These are phyloP conservation scores for Aspergillus spinulosporus DNA, from an alignment of 2,329 filamentous ascomycete genomes.

Conservation along the genomic window DNA sequence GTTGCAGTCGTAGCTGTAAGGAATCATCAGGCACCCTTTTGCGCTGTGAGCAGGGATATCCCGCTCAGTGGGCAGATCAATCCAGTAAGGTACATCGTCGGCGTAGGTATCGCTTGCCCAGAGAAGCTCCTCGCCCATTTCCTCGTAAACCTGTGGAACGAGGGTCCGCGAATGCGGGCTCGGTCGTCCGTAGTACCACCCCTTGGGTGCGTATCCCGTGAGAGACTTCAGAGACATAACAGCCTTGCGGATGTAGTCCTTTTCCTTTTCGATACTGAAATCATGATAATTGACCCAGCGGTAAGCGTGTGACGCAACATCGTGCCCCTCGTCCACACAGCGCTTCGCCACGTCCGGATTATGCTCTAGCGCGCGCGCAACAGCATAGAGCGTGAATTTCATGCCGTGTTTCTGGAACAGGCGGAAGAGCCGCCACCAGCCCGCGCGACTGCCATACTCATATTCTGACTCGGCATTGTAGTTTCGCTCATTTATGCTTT, in stretches of 20 bases:
- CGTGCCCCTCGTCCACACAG: slow-evolving; percentile 1
- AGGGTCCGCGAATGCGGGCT: background rate
- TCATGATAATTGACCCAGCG: slow-evolving; percentile 12
- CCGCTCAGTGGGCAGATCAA: slow-evolving; percentile 1
- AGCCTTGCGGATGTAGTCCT: slow-evolving; percentile 5
- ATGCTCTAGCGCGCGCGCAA: slow-evolving; percentile 1
- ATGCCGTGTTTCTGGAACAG: slow-evolving; percentile 1
- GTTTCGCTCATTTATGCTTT: slow-evolving; percentile 7
- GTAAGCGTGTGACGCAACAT: slow-evolving; percentile 8
- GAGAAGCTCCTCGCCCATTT: slow-evolving; percentile 5
- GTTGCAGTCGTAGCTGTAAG: slow-evolving; percentile 9
- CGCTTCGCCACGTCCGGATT: slow-evolving; percentile 4
- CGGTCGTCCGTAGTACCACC: slow-evolving; percentile 9
- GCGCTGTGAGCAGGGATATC: background rate
- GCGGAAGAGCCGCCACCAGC: slow-evolving; percentile 4
- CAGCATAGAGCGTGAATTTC: slow-evolving; percentile 8
- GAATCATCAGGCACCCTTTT: slow-evolving; percentile 8
- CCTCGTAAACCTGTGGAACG: slow-evolving; percentile 1
- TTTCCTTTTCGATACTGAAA: slow-evolving; percentile 5
- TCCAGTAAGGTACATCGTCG: slow-evolving; percentile 13
- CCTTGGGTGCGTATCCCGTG: slow-evolving; percentile 7
- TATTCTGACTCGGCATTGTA: slow-evolving; percentile 6
- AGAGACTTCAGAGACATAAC: background rate
- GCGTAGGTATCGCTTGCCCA: slow-evolving; percentile 9
- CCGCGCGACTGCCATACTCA: slow-evolving; percentile 8